Percentiles rank a stretch among this genome's conserved stretches.
phyloP scores from a whole-genome alignment of 208 protist genomes.

The Wallacemonas sp. region DNA sequence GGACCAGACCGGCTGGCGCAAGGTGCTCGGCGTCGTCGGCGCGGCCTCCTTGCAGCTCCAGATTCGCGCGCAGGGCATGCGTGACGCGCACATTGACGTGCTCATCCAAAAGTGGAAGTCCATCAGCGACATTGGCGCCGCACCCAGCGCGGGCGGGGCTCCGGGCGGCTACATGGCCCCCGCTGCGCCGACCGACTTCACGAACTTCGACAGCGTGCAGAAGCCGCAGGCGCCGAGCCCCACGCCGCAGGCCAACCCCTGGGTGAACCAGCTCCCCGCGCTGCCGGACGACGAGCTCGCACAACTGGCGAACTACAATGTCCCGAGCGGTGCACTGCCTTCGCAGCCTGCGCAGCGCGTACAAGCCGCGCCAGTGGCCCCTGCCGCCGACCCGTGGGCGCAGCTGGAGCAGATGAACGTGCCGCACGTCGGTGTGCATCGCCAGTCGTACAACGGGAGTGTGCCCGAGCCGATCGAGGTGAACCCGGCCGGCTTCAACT shows the following conservation, averaged over 20 bases:
- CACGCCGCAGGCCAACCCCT: slow-evolving; percentile 12
- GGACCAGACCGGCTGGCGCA: slow-evolving; percentile 62
- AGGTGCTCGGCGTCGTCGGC: slow-evolving; percentile 53
- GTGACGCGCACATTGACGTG: slow-evolving; percentile 75
- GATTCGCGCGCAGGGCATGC: slow-evolving; percentile 54
- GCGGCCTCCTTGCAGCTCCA: slow-evolving; percentile 41
- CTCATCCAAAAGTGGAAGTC: slow-evolving; percentile 52
- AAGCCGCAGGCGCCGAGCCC: slow-evolving; percentile 3
- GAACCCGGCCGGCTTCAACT: slow-evolving; percentile 52
- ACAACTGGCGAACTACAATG: slow-evolving; percentile 50
- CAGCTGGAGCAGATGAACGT: slow-evolving; percentile 55
- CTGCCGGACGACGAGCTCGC: slow-evolving; percentile 61
- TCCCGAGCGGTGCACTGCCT: slow-evolving; percentile 36
- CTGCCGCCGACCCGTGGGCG: slow-evolving; percentile 35
- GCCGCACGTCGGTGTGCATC: slow-evolving; percentile 30
- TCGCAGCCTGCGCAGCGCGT: not conserved
- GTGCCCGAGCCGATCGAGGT: slow-evolving; percentile 57
- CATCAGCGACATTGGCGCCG: slow-evolving; percentile 20
- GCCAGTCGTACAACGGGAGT: slow-evolving; percentile 1
- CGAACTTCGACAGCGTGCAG: slow-evolving; percentile 11
- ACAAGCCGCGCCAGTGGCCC: not conserved
- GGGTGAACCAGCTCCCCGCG: slow-evolving; percentile 40
- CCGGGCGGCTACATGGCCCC: slow-evolving; percentile 6
- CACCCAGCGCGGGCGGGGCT: too few species aligned
- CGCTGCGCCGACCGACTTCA: not conserved